Conservation (phyloP, 1,284 basidiomycete genomes). For the Boletellus deceptivus region DNA sequence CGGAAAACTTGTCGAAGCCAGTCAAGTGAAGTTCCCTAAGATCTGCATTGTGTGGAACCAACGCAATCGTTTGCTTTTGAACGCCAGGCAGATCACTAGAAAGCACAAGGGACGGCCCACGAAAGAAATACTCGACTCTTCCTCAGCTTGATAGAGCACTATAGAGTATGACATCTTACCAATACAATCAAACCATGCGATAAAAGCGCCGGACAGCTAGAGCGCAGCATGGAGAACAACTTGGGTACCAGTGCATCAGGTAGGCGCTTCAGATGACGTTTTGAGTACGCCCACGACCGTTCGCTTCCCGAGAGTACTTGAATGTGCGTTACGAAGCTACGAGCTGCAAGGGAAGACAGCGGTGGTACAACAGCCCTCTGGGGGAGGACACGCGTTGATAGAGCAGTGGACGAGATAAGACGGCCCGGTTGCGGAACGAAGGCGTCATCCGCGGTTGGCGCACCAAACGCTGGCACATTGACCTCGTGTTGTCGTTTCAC, state of each 20-base stretch:
- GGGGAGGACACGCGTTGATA: conserved; percentile 45
- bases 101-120: conserved; percentile 52
- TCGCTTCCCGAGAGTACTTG: conserved; percentile 39
- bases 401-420: conserved; percentile 49
- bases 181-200: conserved; percentile 53
- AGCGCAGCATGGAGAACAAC: conserved; percentile 50
- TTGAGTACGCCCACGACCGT: conserved; percentile 33
- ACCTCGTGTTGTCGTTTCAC: conserved; percentile 34
- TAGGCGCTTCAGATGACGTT: conserved; percentile 41
- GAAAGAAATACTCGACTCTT: conserved; percentile 52
- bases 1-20: conserved; percentile 52
- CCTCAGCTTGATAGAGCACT: conserved; percentile 1
- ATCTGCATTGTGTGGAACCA: conserved; percentile 38
- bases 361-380: conserved; percentile 36
- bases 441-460: conserved; percentile 42
- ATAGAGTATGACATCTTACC: conserved; percentile 36
- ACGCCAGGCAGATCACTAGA: conserved; percentile 53
- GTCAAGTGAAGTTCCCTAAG: conserved; percentile 52
- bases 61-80: conserved; percentile 47
- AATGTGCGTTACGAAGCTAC: conserved; percentile 49
- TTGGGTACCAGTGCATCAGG: conserved; percentile 53
- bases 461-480: conserved; percentile 35
- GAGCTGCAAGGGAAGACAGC: conserved; percentile 49
- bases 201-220: conserved; percentile 49
- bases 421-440: conserved; percentile 31